Evolutionary conservation across 306 rosid genomes (phyloP), one percentile per base, ranked within the genome.

Genomic region (Alnus glutinosa): DNA sequence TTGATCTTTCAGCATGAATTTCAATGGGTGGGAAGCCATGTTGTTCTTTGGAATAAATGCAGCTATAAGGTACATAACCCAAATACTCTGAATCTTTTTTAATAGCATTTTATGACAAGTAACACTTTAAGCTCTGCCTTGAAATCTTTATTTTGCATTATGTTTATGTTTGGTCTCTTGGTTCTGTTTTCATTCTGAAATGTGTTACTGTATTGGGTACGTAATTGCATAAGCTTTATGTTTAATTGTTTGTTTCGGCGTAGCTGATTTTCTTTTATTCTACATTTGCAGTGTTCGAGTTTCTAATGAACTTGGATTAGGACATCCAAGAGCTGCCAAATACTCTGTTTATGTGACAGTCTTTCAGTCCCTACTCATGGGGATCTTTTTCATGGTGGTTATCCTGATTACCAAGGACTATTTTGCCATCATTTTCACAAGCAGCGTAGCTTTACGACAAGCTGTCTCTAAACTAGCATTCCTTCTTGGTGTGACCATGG

Each of bases 41-140:
- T 10, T 95, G 76, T 95, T 93, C 81, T 80, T 95, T 72, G 99
- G 99, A 72, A 78, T 95, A 62, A 95, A 90, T 87, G 98, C 97
- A 67, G 99, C 98, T 49, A 80, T 95, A 55, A 87, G 99, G 98
- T 91, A 87, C 55, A 78, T 18, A 66, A 23, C 28, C 48, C 76
- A 63, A 36, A 55, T 77, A 76, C 12, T 70, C 48, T 42, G 58
- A 47, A 67, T 72, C 4, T 2, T 54, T 47, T 30, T 28, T 10
- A 28, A n/a, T 62, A 62, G 63, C 78, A 76, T 51, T 49, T 74
- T 61, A 54, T 36, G 11, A 44, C 59, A 74, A 55, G 71, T 70
- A 64, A 72, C 76, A 75, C 67, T 77, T 74, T 68, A 46, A 23
- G 28, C 28, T 23, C 28, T 23, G 28, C 28, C 28, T 23, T 23